Conservation (phyloP, 140 eudicot species). For the Ambrosia hybrid region DNA sequence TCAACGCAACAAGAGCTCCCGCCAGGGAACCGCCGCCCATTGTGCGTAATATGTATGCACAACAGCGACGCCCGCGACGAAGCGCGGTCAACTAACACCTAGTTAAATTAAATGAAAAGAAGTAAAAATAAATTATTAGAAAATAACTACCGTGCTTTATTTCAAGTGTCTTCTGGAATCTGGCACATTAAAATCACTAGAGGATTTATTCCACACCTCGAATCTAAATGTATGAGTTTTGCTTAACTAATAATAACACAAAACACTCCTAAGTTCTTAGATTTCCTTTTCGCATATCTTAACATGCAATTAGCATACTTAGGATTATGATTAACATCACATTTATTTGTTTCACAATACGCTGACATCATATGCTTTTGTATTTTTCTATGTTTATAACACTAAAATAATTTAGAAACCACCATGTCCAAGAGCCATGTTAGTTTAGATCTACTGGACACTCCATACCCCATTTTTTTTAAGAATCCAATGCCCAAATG, state of each 20-base stretch:
- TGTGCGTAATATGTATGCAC: too few species aligned
- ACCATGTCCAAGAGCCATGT: slow-evolving; percentile 23
- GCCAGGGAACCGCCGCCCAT: too few species aligned
- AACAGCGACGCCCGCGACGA: too few species aligned
- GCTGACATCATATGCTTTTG: slow-evolving; percentile 14
- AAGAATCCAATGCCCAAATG: slow-evolving; percentile 31
- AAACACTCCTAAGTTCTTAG: neutral
- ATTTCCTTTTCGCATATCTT: slow-evolving; percentile 22
- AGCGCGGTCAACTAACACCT: too few species aligned
- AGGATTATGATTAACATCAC: neutral
- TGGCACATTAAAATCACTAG: too few species aligned
- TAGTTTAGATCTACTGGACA: slow-evolving; percentile 24
- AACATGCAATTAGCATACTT: slow-evolving; percentile 15
- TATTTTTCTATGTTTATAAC: neutral
- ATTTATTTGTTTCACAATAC: neutral
- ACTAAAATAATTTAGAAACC: slow-evolving; percentile 20
- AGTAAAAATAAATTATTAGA: too few species aligned
- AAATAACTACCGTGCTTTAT: too few species aligned
- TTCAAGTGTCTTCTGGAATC: too few species aligned
- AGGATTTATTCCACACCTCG: too few species aligned
- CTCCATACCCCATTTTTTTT: slow-evolving; percentile 23
- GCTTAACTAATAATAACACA: neutral
- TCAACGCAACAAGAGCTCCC: too few species aligned
- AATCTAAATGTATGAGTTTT: neutral
- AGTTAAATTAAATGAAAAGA: too few species aligned